A percentile compares a stretch with the other conserved stretches of the same genome.
phyloP scores from a whole-genome alignment of 2,329 filamentous ascomycete genomes.

The Saccharata proteae region DNA sequence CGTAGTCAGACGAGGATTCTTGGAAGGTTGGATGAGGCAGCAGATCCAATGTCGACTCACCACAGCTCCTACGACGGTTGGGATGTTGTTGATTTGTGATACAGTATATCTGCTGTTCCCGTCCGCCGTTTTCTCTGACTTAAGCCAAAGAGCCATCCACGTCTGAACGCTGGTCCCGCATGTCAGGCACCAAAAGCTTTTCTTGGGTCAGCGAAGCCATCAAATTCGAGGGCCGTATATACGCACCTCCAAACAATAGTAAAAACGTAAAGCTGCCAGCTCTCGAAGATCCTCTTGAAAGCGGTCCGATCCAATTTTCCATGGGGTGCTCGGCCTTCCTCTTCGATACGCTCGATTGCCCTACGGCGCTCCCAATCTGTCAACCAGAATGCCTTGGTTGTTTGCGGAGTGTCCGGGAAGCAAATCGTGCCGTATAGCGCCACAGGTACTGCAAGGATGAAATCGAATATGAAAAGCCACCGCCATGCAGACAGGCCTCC shows the following conservation, averaged over 20 bases:
- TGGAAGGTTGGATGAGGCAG: no score
- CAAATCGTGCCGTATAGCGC: constrained; percentile 24
- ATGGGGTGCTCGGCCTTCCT: constrained; percentile 27
- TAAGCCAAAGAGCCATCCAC: constrained; percentile 31
- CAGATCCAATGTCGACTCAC: no score
- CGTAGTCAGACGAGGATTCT: no score
- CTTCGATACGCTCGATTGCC: constrained; percentile 14
- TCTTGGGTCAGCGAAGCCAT: neutral
- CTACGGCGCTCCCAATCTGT: constrained; percentile 15
- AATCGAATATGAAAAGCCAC: constrained; percentile 12
- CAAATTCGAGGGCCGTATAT: neutral
- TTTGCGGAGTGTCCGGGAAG: constrained; percentile 33
- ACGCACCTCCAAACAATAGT: constrained; percentile 19
- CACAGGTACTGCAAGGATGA: constrained; percentile 27
- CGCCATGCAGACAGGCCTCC: constrained; percentile 8
- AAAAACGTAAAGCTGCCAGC: constrained; percentile 36
- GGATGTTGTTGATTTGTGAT: constrained; percentile 34
- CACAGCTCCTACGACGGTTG: constrained; percentile 29
- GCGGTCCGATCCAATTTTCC: constrained; percentile 27
- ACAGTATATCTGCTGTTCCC: constrained; percentile 18
- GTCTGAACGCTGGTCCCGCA: constrained; percentile 28
- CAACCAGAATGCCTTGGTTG: constrained; percentile 31
- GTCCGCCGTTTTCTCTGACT: constrained; percentile 14
- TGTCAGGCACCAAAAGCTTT: constrained; percentile 29
- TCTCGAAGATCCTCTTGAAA: constrained; percentile 26